phyloP scores from a whole-genome alignment of 2,329 filamentous ascomycete genomes.

The Truncatella angustata region DNA sequence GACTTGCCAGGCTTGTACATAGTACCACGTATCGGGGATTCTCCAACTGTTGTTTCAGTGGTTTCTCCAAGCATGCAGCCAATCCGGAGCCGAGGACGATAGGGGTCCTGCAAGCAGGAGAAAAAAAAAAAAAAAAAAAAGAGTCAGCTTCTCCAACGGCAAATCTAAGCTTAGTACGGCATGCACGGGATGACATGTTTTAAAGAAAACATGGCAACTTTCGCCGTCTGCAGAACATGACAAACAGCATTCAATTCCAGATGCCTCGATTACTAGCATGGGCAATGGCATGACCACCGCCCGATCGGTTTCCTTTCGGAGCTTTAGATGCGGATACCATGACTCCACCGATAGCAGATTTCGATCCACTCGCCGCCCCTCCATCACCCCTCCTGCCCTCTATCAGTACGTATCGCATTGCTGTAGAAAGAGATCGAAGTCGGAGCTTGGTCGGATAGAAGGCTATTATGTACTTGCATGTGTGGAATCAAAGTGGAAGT shows the following conservation, averaged over 20 bases:
- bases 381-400: constrained; percentile 2
- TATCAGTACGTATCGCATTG: neutral
- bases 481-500: neutral
- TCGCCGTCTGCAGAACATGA: neutral
- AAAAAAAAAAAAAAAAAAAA: neutral
- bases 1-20: too few relatives aligned
- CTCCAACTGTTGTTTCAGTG: neutral
- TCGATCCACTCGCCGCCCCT: neutral
- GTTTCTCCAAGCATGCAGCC: neutral
- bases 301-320: neutral
- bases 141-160: neutral
- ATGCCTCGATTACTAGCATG: too few relatives aligned
- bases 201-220: neutral
- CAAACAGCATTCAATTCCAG: too few relatives aligned
- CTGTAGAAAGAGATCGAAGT: constrained; percentile 4
- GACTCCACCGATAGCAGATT: neutral
- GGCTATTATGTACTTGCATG: too few relatives aligned
- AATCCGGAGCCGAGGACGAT: neutral
- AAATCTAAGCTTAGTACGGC: too few relatives aligned
- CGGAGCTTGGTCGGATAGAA: constrained; percentile 6
- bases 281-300: neutral
- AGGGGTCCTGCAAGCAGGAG: neutral
- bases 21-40: too few relatives aligned
- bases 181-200: neutral
- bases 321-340: neutral